Conservation (phyloP, 192 early-diverging fungal species). For the Gamsiella multidivaricata region DNA sequence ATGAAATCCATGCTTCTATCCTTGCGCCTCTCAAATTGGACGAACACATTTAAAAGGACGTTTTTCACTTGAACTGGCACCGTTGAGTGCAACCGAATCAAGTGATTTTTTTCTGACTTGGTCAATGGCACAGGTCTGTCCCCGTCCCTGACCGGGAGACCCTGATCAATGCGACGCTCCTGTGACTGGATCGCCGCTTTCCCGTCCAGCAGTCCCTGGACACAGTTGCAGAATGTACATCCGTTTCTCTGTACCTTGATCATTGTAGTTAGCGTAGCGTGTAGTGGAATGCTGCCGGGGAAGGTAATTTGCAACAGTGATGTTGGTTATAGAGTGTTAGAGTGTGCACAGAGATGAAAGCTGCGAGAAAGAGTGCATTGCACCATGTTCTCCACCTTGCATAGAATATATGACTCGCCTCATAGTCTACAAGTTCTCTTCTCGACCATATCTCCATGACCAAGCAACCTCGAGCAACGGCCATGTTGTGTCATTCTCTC, state of each 20-base stretch:
- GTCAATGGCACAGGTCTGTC: background rate
- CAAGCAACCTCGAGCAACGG: too few relatives aligned
- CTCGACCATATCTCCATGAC: too few relatives aligned
- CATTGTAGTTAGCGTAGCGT: too few relatives aligned
- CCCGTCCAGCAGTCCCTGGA: background rate
- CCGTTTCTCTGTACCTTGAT: background rate
- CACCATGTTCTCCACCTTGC: too few relatives aligned
- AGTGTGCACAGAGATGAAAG: too few relatives aligned
- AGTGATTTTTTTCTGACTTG: background rate
- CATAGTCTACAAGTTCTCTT: too few relatives aligned
- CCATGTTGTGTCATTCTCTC: too few relatives aligned
- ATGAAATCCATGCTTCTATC: background rate
- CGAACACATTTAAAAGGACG: background rate
- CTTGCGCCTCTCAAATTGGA: background rate
- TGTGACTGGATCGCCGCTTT: background rate
- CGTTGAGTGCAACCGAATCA: background rate
- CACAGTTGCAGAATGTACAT: slow-evolving; percentile 1
- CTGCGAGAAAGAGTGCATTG: too few relatives aligned
- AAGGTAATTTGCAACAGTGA: too few relatives aligned
- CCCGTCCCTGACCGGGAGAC: background rate
- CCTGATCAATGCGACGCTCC: background rate
- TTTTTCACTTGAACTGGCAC: background rate
- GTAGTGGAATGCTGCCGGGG: too few relatives aligned
- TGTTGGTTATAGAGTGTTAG: too few relatives aligned
- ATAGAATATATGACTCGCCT: too few relatives aligned